Evolutionary conservation across 805 yeast genomes (phyloP).

Genomic region (Blastobotrys chiropterorum): DNA sequence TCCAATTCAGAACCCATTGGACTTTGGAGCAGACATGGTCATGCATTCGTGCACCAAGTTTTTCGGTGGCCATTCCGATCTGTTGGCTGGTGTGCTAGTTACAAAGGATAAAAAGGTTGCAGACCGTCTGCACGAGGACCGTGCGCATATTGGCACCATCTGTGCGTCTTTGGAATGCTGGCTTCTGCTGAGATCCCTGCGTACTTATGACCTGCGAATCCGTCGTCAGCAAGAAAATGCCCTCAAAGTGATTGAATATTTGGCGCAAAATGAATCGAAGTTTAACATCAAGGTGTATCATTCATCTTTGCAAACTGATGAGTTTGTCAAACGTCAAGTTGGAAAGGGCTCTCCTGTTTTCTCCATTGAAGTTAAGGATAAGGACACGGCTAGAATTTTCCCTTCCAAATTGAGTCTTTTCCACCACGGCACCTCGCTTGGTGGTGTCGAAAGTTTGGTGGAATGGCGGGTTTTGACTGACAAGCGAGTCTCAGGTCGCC

Average conservation of each 20-base stretch:
- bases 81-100: slow-evolving; percentile 73
- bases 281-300: slow-evolving; percentile 50
- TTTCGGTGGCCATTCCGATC: slow-evolving; percentile 93
- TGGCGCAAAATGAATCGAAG: slow-evolving; percentile 46
- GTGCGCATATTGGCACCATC: slow-evolving; percentile 71
- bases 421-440: slow-evolving; percentile 88
- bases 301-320: slow-evolving; percentile 70
- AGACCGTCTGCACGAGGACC: slow-evolving; percentile 47
- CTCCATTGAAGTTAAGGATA: slow-evolving; percentile 47
- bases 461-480: slow-evolving; percentile 88
- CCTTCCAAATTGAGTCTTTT: slow-evolving; percentile 64
- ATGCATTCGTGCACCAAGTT: slow-evolving; percentile 92
- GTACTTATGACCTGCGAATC: slow-evolving; percentile 74
- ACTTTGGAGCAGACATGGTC: slow-evolving; percentile 80
- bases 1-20: slow-evolving; percentile 75
- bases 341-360: slow-evolving; percentile 71
- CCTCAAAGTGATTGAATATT: slow-evolving; percentile 50
- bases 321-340: slow-evolving; percentile 58
- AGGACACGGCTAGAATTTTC: slow-evolving; percentile 51
- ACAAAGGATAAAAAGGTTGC: slow-evolving; percentile 50
- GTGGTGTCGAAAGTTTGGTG: slow-evolving; percentile 84
- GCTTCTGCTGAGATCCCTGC: slow-evolving; percentile 67
- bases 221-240: slow-evolving; percentile 60
- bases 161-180: slow-evolving; percentile 73
- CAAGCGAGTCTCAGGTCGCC: slow-evolving; percentile 43